Percentiles rank a stretch among this genome's conserved stretches.
Evolutionary conservation across 306 rosid species (phyloP).

Genomic region (Ormosia emarginata): DNA sequence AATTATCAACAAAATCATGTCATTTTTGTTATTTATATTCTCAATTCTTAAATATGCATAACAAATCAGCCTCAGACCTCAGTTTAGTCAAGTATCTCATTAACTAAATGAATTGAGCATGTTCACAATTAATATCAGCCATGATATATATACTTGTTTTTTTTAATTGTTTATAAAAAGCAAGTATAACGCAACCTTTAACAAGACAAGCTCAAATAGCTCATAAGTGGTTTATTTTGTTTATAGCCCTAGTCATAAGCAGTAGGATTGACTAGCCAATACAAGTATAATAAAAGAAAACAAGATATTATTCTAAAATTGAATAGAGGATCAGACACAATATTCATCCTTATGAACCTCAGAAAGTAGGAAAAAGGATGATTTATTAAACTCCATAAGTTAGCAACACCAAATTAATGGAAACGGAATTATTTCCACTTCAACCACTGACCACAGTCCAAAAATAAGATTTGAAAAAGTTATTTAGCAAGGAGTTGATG

Average conservation of each 20-base stretch:
- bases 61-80: not conserved
- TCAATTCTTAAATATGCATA: not conserved
- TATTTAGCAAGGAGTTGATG: slow-evolving; percentile 5
- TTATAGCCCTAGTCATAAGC: not conserved
- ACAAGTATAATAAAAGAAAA: not conserved
- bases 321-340: not conserved
- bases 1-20: not conserved
- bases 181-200: not conserved
- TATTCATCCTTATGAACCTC: not conserved
- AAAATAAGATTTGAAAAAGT: slow-evolving; percentile 20
- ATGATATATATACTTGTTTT: not conserved
- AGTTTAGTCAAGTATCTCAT: not conserved
- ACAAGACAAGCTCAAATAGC: slow-evolving; percentile 2
- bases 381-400: not conserved
- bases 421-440: not conserved
- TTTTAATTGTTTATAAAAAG: not conserved
- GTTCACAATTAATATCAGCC: not conserved
- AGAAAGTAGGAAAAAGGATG: not conserved
- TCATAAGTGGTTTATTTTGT: not conserved
- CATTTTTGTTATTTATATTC: not conserved
- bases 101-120: not conserved
- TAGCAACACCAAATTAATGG: not conserved
- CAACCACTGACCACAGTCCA: not conserved
- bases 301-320: not conserved
- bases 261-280: not conserved